Evolutionary conservation across 2,329 filamentous ascomycete species (phyloP), one percentile per base, ranked within the genome.

Genomic region (Paecilomyces formosus): DNA sequence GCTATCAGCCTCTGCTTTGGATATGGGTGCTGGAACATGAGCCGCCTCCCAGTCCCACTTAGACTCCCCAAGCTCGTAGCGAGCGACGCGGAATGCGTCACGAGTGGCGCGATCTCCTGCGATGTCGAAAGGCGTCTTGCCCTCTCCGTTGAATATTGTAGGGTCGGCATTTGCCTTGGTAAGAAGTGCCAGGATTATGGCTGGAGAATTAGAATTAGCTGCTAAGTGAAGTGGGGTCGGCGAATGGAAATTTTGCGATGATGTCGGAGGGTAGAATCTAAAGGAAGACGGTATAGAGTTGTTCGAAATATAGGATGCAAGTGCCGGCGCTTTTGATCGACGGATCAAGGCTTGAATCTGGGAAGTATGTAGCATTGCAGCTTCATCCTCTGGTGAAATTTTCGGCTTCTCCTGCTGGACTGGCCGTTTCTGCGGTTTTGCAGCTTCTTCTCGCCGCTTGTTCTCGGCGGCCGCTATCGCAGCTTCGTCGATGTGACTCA

Each of bases 21-120:
- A 86, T 54, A 99, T 77, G 0, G 88, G 78, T 0, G 86, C 68
- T 0, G 92, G 91, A 0, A 99, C 85, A 26, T 83, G 83, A 1
- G 91, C 87, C 0, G 76, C 79, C 3, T 89, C 85, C 94, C 94
- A 99, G 63, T 90, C 77, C 85, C 88, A 96, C 18, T 79, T 82
- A 0, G 72, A 71, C 70, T 96, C 91, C 15, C 92, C 92, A 1
- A 97, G 79, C 68, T 95, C 89, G 31, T 85, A 82, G 6, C 94
- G 88, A 3, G 92, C 91, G 1, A 97, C 85, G 1, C 94, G 88
- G 76, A 99, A 99, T 0, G 92, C 90, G 69, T 97, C 92, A 1
- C 93, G 85, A 0, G 92, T 97, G 1, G 87, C 76, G 3, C 92
- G 85, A 70, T 97, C 92, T 50, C 93, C 91, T 0, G 90, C 86